Evolutionary conservation across 257 asterid genomes (phyloP), one percentile per base, ranked within the genome.

Genomic region (Euphrasia confusa): DNA sequence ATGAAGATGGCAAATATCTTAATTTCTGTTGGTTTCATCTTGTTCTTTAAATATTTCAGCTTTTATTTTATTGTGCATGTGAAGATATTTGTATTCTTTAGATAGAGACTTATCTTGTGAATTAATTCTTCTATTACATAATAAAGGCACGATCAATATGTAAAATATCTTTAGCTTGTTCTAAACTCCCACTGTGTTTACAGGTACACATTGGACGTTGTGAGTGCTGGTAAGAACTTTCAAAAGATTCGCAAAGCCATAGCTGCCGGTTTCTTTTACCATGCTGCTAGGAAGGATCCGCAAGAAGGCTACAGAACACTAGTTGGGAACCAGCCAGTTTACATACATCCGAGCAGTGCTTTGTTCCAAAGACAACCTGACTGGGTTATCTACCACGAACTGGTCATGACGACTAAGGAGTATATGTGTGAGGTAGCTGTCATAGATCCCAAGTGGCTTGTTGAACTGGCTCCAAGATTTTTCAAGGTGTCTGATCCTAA

Each of bases 301-400:
- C 95, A 86, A 75, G 99, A 86, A 76, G 97, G 96, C 13, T 92
- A 89, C 60, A 73, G 84, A 55, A 83, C 95, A 40, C 73, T 89
- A 18, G 95, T 89, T 37, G 97, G 86, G 84, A 89, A 86, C 71
- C 99, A 92, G 61, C 84, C 96, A 0, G 99, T 92, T 30, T 89
- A 92, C 71, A 89, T 92, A 58, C 99, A 86, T 61, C 98, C 98
- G 5, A 84, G 97, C 86, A 89, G 97, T 60, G 96, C 96, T 30
- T 75, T 92, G 50, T 86, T 86, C 72, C 99, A 86, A 67, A 79
- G 95, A 76, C 96, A 89, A 63, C 97, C 97, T 1, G 94, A 81
- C 54, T 88, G 91, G 94, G 91, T 88, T 64, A 83, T 85, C 12
- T 83, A 88, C 72, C 87, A 88, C 13, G 96, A 88, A 63, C 72